Evolutionary conservation across 2,329 filamentous ascomycete species (phyloP).

Genomic region (Colletotrichum sp.): DNA sequence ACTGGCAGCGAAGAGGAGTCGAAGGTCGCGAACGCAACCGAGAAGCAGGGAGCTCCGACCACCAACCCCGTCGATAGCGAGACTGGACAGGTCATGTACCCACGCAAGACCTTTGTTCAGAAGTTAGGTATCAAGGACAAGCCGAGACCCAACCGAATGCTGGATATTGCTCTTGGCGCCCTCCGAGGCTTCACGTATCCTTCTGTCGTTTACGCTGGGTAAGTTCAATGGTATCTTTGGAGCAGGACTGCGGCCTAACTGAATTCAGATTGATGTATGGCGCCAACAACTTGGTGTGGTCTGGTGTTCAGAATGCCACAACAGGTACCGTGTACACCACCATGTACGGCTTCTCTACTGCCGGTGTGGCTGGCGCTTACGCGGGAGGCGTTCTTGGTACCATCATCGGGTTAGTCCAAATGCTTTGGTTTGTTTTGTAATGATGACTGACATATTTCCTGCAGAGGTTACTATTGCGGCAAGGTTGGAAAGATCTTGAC

Average conservation of each 20-base stretch:
- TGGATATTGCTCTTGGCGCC: constrained; percentile 38
- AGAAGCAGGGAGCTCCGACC: not conserved
- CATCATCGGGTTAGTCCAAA: constrained; percentile 32
- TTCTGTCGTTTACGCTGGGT: constrained; percentile 42
- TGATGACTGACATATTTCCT: not conserved
- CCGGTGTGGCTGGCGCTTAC: constrained; percentile 26
- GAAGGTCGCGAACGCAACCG: not conserved
- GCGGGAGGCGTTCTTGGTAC: constrained; percentile 43
- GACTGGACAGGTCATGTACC: constrained; percentile 32
- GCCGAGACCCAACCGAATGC: constrained; percentile 39
- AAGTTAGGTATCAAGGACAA: constrained; percentile 36
- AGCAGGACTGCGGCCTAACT: not conserved
- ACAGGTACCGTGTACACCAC: constrained; percentile 35
- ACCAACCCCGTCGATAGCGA: constrained; percentile 23
- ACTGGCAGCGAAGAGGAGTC: not conserved
- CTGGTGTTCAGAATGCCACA: constrained; percentile 33
- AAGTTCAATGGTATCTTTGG: not conserved
- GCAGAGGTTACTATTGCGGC: constrained; percentile 33
- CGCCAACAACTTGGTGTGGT: constrained; percentile 36
- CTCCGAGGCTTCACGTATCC: constrained; percentile 34
- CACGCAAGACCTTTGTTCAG: constrained; percentile 39
- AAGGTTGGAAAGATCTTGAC: constrained; percentile 41
- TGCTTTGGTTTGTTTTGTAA: too few relatives aligned
- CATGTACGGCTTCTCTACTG: constrained; percentile 31
- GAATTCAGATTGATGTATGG: constrained; percentile 31